phyloP scores from a whole-genome alignment of 768 basidiomycete genomes.

The Tricholoma sp. region DNA sequence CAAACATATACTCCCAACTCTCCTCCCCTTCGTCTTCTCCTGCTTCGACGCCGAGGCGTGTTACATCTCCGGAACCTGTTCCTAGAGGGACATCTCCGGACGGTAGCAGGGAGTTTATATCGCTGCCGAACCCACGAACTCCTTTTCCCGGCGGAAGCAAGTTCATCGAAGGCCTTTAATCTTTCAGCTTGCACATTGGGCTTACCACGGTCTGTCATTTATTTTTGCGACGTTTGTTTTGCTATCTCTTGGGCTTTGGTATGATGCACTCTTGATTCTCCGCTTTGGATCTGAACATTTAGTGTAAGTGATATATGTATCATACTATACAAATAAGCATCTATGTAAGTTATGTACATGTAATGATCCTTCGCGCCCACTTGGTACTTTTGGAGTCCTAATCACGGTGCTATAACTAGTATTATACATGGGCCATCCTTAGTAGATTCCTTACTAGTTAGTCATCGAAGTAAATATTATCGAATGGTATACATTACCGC shows the following conservation, averaged over 20 bases:
- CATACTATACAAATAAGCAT: no score
- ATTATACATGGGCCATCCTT: no score
- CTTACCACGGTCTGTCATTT: background rate
- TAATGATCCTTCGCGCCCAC: no score
- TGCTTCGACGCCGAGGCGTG: constrained; percentile 19
- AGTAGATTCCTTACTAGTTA: no score
- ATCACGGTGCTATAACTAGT: no score
- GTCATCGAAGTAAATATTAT: no score
- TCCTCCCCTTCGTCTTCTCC: constrained; percentile 27
- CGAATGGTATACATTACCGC: no score
- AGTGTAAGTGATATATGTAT: background rate
- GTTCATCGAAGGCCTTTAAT: constrained; percentile 40
- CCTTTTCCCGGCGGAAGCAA: constrained; percentile 39
- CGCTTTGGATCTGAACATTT: background rate
- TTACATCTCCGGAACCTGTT: constrained; percentile 13
- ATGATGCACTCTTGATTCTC: background rate
- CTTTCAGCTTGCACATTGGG: background rate
- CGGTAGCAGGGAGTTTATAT: constrained; percentile 9
- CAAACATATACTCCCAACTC: constrained; percentile 22
- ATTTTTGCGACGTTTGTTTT: background rate
- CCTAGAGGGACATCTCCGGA: constrained; percentile 4
- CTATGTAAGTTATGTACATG: no score
- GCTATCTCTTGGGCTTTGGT: background rate
- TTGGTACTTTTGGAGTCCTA: no score
- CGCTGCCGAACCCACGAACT: constrained; percentile 25